Conservation (phyloP, 805 yeast species). For the Saccharomycopsis sp. region DNA sequence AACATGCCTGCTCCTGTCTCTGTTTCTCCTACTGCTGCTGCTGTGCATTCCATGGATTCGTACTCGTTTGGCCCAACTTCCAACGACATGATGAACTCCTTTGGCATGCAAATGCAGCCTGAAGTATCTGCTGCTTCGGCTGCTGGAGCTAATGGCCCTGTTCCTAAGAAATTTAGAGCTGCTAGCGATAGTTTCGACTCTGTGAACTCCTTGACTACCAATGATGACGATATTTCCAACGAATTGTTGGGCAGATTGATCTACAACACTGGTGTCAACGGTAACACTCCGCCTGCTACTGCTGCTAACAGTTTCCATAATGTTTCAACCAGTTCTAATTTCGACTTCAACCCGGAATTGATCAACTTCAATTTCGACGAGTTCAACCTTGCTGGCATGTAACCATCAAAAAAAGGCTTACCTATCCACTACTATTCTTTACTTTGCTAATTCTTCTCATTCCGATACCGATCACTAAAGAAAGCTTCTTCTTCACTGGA, state of each 20-base stretch:
- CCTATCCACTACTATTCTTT: neutral
- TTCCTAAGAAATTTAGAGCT: neutral
- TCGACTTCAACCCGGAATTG: conserved; percentile 1
- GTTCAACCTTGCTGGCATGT: neutral
- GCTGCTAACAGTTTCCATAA: neutral
- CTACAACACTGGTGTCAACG: neutral
- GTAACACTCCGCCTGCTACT: neutral
- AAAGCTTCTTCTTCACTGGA: neutral
- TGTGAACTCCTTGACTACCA: neutral
- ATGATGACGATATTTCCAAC: neutral
- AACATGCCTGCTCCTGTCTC: neutral
- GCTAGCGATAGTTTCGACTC: neutral
- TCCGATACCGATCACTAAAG: too few relatives aligned
- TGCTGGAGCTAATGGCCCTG: neutral
- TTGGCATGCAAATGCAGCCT: neutral
- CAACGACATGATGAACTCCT: neutral
- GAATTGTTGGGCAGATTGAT: conserved; percentile 1
- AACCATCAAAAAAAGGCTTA: neutral
- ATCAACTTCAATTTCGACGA: conserved; percentile 1
- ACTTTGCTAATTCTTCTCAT: neutral
- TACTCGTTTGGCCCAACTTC: neutral
- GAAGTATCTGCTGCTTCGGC: neutral
- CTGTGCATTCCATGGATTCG: neutral
- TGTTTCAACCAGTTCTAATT: neutral
- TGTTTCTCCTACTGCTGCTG: neutral